Percentiles rank a stretch among this genome's conserved stretches.
These are phyloP conservation scores for Pseudonitzschia multiseries DNA, from an alignment of 108 stramenopile species.

Conservation along the genomic window DNA sequence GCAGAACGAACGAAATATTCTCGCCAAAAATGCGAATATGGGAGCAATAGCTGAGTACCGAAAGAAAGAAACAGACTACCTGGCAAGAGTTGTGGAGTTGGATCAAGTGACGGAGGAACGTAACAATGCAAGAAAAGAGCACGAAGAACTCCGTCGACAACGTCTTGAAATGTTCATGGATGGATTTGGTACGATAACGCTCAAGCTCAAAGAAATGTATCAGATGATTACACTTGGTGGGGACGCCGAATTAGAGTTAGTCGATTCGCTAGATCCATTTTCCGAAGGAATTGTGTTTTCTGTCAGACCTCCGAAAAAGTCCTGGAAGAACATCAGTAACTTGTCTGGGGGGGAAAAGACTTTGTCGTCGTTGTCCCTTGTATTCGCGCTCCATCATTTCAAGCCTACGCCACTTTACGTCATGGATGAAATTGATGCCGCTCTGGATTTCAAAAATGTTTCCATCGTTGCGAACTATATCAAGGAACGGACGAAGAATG, in stretches of 20 bases:
- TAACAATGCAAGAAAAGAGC: conserved; percentile 75
- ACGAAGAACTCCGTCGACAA: conserved; percentile 91
- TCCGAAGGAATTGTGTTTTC: conserved; percentile 97
- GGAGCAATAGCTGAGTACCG: conserved; percentile 91
- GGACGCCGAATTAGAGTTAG: conserved; percentile 98
- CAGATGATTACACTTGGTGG: conserved; percentile 99
- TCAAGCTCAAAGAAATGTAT: conserved; percentile 99
- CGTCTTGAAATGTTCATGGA: conserved; percentile 99
- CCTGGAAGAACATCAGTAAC: conserved; percentile 99
- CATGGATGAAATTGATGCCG: conserved; percentile 99
- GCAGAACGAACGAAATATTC: conserved; percentile 71
- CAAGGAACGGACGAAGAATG: conserved; percentile 98
- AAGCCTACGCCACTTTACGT: conserved; percentile 99
- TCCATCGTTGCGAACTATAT: conserved; percentile 99
- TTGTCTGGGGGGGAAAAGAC: conserved; percentile 99
- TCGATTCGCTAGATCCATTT: conserved; percentile 99
- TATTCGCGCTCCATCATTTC: conserved; percentile 99
- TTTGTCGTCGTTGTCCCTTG: conserved; percentile 94
- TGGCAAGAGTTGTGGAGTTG: conserved; percentile 85
- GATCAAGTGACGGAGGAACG: conserved; percentile 88
- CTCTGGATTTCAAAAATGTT: conserved; percentile 99
- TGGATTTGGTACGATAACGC: conserved; percentile 93
- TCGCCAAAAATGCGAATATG: conserved; percentile 93
- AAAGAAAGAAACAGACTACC: conserved; percentile 90
- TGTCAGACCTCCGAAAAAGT: conserved; percentile 98